Conservation (phyloP, 2,329 filamentous ascomycete species). For the Eutypella sp. region DNA sequence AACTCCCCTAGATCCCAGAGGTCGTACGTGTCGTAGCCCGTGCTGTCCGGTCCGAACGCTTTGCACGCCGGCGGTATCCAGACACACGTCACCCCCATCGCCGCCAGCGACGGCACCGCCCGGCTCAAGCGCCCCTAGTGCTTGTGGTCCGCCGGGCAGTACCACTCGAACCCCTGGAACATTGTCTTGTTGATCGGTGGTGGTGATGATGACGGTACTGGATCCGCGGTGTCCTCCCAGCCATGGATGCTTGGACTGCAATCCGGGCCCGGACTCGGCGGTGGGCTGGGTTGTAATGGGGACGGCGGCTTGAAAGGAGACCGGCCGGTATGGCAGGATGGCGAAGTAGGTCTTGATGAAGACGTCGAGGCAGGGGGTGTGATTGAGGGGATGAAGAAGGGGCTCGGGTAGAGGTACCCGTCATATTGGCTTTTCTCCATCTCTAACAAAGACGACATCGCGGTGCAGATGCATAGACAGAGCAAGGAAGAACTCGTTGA, state of each 20-base stretch:
- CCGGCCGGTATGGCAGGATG: too few species aligned
- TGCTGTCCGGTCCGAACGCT: slow-evolving; percentile 47
- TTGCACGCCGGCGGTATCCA: slow-evolving; percentile 48
- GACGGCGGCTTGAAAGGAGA: too few species aligned
- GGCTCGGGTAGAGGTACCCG: too few species aligned
- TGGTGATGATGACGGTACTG: background rate
- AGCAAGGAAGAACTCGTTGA: too few species aligned
- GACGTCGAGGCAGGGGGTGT: too few species aligned
- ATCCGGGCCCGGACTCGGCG: background rate
- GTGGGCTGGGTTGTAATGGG: background rate
- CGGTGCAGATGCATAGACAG: too few species aligned
- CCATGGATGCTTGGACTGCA: background rate
- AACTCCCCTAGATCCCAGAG: slow-evolving; percentile 68
- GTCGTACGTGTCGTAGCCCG: slow-evolving; percentile 67
- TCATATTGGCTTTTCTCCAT: too few species aligned
- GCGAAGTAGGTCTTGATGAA: too few species aligned
- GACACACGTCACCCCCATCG: slow-evolving; percentile 54
- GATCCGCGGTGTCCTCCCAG: too few species aligned
- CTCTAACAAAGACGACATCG: too few species aligned
- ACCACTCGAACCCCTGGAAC: slow-evolving; percentile 68
- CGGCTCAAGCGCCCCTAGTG: slow-evolving; percentile 56
- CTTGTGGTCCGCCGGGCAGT: slow-evolving; percentile 52
- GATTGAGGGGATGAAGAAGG: too few species aligned
- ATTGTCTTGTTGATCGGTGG: slow-evolving; percentile 1
- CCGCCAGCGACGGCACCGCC: slow-evolving; percentile 47